Evolutionary conservation across 2,329 filamentous ascomycete species (phyloP), one percentile per base, ranked within the genome.

Genomic region (Mollisiaceae sp.): DNA sequence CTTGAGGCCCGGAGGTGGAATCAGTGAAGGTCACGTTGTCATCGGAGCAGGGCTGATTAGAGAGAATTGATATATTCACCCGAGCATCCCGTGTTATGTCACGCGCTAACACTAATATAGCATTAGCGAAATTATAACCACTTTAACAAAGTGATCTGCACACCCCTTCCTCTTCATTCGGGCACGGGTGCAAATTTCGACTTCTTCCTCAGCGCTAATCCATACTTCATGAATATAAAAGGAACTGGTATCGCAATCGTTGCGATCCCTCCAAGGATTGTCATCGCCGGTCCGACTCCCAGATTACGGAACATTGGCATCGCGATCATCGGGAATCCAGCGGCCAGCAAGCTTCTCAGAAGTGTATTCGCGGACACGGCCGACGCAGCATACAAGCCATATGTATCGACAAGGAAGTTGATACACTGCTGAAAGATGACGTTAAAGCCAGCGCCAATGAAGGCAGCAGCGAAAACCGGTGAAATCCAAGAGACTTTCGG

Each of bases 231-330:
- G 59, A 88, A 88, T 1, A 86, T 74, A 68, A 83, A 87, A 0
- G 86, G 86, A n/a, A 88, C 83, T 0, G 85, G 85, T 18, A 88
- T 82, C 60, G 86, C 76, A 41, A 83, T 67, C 0, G 80, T 79
- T 0, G 85, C 83, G 62, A 89, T 83, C 0, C 81, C 83, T 0
- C 85, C 90, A 14, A 90, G 83, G 2, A 92, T 84, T 69, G 83
- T 88, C 5, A 85, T 82, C 0, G 88, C 89, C 36, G 87, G 89
- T 0, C 85, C 85, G 15, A 91, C 83, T 0, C 90, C 89, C 20
- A 93, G 75, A 41, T 85, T 86, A 65, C 86, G 81, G 72, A 90
- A 91, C 79, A 92, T 79, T 0, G 73, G 73, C 12, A 59, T 63
- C 3, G 79, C 79, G 0, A 79, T 80, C 0, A 83, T 73, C 0